Evolutionary conservation across 495 filamentous ascomycete genomes (phyloP).

Genomic region (Pseudotulostoma volvatum): DNA sequence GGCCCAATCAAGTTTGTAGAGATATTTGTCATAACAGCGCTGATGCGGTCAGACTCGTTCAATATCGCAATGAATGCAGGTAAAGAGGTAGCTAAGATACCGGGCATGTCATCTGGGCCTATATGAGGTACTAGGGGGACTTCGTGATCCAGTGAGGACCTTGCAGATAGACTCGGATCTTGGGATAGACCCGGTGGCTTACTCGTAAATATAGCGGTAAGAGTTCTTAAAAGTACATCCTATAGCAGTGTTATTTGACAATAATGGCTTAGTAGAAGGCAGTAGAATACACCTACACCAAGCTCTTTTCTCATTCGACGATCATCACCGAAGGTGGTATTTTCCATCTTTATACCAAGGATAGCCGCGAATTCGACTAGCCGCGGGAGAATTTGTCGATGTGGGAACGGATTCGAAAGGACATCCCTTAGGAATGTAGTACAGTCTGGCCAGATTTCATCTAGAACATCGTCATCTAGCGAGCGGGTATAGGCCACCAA

Average conservation of each 20-base stretch:
- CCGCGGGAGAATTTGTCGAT: constrained; percentile 75
- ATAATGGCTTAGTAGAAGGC: constrained; percentile 1
- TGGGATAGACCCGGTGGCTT: constrained; percentile 48
- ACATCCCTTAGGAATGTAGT: constrained; percentile 81
- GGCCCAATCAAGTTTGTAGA: constrained; percentile 72
- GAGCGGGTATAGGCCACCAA: constrained; percentile 76
- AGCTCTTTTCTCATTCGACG: constrained; percentile 84
- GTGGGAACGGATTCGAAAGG: constrained; percentile 84
- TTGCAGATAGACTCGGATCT: constrained; percentile 23
- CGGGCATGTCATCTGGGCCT: constrained; percentile 58
- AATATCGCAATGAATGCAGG: constrained; percentile 75
- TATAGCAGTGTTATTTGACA: constrained; percentile 24
- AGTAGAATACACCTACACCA: constrained; percentile 41
- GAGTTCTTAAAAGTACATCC: constrained; percentile 77
- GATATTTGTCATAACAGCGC: constrained; percentile 58
- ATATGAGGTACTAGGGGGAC: constrained; percentile 21
- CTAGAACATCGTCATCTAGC: constrained; percentile 94
- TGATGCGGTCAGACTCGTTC: constrained; percentile 69
- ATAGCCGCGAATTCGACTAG: constrained; percentile 80
- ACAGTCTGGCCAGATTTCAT: constrained; percentile 96
- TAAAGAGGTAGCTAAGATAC: constrained; percentile 60
- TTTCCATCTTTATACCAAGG: constrained; percentile 84
- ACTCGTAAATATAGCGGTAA: constrained; percentile 83
- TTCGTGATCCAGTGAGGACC: constrained; percentile 31
- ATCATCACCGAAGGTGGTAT: constrained; percentile 95